Percentiles rank a stretch among this genome's conserved stretches.
These are phyloP conservation scores for Suillus paluster DNA, from an alignment of 768 basidiomycete genomes.

Conservation along the genomic window DNA sequence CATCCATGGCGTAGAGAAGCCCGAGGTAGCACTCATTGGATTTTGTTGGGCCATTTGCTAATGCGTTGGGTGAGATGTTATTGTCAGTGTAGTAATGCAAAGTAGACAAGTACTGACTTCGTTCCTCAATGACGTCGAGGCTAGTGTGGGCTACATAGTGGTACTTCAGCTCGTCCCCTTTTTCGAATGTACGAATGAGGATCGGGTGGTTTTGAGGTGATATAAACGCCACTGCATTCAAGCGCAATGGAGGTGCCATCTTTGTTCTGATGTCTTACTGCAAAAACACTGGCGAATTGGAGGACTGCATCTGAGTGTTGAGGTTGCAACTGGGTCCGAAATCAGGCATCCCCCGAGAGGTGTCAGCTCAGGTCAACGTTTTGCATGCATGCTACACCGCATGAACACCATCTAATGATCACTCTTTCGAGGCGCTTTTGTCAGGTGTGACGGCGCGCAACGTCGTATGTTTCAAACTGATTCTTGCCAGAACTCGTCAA, in stretches of 20 bases:
- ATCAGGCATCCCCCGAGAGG: no score
- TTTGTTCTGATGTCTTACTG: neutral
- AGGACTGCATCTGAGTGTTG: no score
- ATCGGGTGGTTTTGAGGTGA: constrained; percentile 82
- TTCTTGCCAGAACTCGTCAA: no score
- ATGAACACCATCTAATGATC: no score
- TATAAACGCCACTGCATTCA: constrained; percentile 86
- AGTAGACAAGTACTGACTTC: constrained; percentile 56
- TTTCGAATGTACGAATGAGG: constrained; percentile 72
- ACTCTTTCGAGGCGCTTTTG: no score
- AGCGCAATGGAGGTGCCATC: constrained; percentile 71
- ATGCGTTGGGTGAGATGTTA: neutral
- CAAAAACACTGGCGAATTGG: neutral
- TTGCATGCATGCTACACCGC: no score
- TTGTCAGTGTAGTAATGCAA: neutral
- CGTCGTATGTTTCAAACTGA: no score
- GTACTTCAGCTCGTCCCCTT: constrained; percentile 73
- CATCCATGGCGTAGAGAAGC: constrained; percentile 88
- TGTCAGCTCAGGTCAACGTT: no score
- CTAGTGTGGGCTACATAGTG: constrained; percentile 92
- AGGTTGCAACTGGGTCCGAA: no score
- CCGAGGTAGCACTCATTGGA: constrained; percentile 82
- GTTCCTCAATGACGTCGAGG: constrained; percentile 90
- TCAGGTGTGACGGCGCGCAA: no score
- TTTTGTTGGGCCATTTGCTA: constrained; percentile 53